Evolutionary conservation across 2,329 filamentous ascomycete species (phyloP).

Genomic region (Venturiaceae sp.): DNA sequence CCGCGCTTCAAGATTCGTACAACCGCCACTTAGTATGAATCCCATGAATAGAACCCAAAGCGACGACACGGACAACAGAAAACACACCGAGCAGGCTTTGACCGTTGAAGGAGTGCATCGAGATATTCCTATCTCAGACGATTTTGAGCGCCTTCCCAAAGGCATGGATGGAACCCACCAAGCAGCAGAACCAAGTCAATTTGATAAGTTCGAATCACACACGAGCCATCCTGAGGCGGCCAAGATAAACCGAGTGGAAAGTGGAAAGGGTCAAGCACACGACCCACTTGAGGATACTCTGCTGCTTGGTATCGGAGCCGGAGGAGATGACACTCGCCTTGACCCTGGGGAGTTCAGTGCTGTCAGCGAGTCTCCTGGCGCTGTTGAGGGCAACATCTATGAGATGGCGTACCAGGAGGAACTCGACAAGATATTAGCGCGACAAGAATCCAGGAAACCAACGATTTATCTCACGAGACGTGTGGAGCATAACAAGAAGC

Average conservation of each 20-base stretch:
- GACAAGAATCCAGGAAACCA: constrained; percentile 27
- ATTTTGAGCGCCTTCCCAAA: constrained; percentile 11
- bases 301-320: constrained; percentile 69
- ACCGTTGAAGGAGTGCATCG: constrained; percentile 45
- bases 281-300: constrained; percentile 55
- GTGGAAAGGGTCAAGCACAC: constrained; percentile 51
- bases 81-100: constrained; percentile 37
- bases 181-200: background rate
- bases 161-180: background rate
- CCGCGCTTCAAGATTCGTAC: constrained; percentile 46
- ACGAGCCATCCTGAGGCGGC: constrained; percentile 24
- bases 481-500: constrained; percentile 34
- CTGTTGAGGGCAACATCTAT: constrained; percentile 80
- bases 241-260: constrained; percentile 18
- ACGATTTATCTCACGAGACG: constrained; percentile 48
- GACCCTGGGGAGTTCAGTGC: constrained; percentile 31
- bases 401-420: constrained; percentile 80
- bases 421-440: constrained; percentile 57
- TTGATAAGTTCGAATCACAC: background rate
- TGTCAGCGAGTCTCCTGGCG: constrained; percentile 76
- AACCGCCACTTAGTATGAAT: constrained; percentile 45
- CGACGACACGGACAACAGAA: constrained; percentile 41
- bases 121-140: constrained; percentile 28
- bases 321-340: constrained; percentile 33
- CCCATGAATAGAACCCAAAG: constrained; percentile 36